Evolutionary conservation across 2,329 filamentous ascomycete species (phyloP).

Genomic region (Apiospora saccharicola): DNA sequence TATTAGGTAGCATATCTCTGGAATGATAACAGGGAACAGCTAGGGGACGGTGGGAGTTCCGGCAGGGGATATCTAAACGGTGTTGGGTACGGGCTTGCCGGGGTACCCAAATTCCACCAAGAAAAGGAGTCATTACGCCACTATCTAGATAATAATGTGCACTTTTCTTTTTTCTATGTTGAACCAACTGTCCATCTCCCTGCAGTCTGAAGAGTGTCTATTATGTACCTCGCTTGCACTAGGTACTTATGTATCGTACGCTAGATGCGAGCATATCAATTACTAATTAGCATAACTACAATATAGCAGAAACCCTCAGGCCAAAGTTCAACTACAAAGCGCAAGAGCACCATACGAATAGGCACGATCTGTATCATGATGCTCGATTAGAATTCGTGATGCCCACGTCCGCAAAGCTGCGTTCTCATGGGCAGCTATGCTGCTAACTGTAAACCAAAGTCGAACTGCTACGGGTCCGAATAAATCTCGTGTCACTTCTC

Average conservation of each 20-base stretch:
- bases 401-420: not conserved
- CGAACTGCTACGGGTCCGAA: constrained; percentile 7
- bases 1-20: constrained; percentile 16
- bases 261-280: not conserved
- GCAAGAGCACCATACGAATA: not conserved
- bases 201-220: not conserved
- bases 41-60: constrained; percentile 7
- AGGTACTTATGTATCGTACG: not conserved
- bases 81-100: constrained; percentile 6
- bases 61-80: constrained; percentile 12
- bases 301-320: not conserved
- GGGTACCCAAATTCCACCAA: constrained; percentile 4
- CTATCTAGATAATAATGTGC: constrained; percentile 19
- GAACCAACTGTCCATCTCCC: not conserved
- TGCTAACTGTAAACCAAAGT: constrained; percentile 6
- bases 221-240: not conserved
- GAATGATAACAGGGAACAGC: constrained; percentile 6
- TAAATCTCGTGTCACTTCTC: constrained; percentile 7
- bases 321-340: not conserved
- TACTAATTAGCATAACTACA: not conserved
- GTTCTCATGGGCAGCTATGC: constrained; percentile 15
- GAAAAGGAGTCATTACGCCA: constrained; percentile 14
- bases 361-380: not conserved
- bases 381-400: not conserved
- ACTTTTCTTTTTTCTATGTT: constrained; percentile 19